phyloP scores from a whole-genome alignment of 176 grass and related monocot species.

The Eremochloa ophiuroides region DNA sequence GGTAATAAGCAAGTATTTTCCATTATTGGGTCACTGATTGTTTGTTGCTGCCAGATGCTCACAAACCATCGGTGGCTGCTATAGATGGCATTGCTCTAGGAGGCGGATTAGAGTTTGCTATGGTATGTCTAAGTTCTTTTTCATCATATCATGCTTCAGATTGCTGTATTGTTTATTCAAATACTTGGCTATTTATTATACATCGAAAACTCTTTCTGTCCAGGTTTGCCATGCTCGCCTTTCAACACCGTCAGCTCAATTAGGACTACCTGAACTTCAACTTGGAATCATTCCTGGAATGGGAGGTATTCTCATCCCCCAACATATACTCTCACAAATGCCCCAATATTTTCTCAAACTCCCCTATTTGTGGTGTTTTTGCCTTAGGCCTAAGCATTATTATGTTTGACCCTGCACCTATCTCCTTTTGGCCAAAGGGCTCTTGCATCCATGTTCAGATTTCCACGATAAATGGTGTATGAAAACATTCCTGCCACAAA shows the following conservation, averaged over 20 bases:
- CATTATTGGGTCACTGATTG: background rate
- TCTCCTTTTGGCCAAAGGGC: background rate
- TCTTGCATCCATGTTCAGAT: background rate
- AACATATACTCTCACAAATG: background rate
- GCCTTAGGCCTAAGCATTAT: background rate
- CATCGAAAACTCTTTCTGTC: background rate
- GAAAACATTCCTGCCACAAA: background rate
- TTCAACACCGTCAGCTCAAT: constrained; percentile 68
- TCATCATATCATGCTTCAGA: background rate
- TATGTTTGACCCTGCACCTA: background rate
- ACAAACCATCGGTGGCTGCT: constrained; percentile 76
- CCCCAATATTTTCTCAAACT: background rate
- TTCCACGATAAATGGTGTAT: background rate
- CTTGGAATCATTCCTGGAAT: constrained; percentile 89
- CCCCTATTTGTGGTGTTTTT: background rate
- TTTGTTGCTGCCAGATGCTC: constrained; percentile 53
- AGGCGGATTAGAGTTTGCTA: constrained; percentile 81
- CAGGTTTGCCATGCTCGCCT: constrained; percentile 82
- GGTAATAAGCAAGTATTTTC: background rate
- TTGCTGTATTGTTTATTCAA: background rate
- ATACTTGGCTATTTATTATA: constrained; percentile 16
- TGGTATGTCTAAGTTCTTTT: constrained; percentile 52
- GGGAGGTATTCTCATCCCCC: constrained; percentile 59
- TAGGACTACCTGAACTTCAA: constrained; percentile 80
- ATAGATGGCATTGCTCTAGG: constrained; percentile 87